A percentile compares a stretch with the other conserved stretches of the same genome.
Evolutionary conservation across 257 asterid species (phyloP).

Genomic region (Solanum sparsipilum): DNA sequence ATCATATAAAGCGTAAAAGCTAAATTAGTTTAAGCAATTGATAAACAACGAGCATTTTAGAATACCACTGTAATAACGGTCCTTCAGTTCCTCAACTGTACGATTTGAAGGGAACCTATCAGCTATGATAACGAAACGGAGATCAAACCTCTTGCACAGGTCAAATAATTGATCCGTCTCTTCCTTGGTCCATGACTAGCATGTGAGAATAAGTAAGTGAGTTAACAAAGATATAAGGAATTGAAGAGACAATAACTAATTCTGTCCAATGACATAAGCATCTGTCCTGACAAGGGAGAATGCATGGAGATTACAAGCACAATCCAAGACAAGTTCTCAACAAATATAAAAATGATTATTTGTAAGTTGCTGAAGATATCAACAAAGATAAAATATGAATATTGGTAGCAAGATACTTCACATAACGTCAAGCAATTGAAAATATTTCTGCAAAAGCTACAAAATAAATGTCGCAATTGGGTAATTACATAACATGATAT

Average conservation of each 20-base stretch:
- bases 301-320: not conserved
- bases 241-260: not conserved
- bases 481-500: not conserved
- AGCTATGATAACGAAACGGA: slow-evolving; percentile 76
- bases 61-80: slow-evolving; percentile 79
- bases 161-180: slow-evolving; percentile 89
- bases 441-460: not conserved
- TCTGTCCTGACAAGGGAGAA: not conserved
- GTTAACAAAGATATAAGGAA: not conserved
- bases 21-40: not conserved
- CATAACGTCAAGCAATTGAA: not conserved
- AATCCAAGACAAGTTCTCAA: not conserved
- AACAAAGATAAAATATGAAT: not conserved
- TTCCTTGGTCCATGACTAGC: slow-evolving; percentile 89
- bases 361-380: not conserved
- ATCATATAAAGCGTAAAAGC: not conserved
- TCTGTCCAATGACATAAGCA: not conserved
- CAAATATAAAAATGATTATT: not conserved
- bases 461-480: not conserved
- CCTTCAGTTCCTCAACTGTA: slow-evolving; percentile 86
- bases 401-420: not conserved
- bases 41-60: not conserved
- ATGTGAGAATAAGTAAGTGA: slow-evolving; percentile 4
- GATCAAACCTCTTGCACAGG: slow-evolving; percentile 84
- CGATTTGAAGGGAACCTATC: slow-evolving; percentile 80